Evolutionary conservation across 768 basidiomycete genomes (phyloP), one percentile per base, ranked within the genome.

Genomic region (Auriscalpium microsporum): DNA sequence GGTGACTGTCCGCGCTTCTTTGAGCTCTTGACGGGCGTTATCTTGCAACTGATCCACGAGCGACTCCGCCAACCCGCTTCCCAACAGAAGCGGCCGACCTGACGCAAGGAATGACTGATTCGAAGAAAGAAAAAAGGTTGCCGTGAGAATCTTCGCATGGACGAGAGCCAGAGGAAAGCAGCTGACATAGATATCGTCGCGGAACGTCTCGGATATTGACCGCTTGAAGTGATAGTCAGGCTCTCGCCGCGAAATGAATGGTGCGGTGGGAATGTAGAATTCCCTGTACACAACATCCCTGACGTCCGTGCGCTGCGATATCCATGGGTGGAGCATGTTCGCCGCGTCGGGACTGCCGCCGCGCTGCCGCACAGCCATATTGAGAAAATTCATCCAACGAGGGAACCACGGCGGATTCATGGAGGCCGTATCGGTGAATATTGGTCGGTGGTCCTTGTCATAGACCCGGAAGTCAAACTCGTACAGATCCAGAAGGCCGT

Each of bases 381-480:
- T 69, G n/a, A 75, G 68, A 54, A 80, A 76, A 14, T 75, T 70
- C 72, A 87, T 75, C 80, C 82, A 87, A 13, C 79, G 78, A 14
- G 83, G 72, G 58, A 79, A 71, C 80, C 81, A 87, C 0, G 86
- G 82, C 7, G 73, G 72, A 3, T 69, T 71, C 38, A 80, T 64
- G 48, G 73, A 63, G 35, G 75, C 69, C 0, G 75, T 70, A 7
- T 73, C 73, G 2, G 73, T 62, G n/a, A 74, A 63, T 42, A 84
- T 67, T 4, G 72, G 73, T 19, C 65, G 65, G 59, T 75, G 74
- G 56, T 84, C 69, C 16, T 55, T 55, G 59, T 82, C 84, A 60
- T 87, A 82, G n/a, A 80, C 71, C 55, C 70, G 65, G 63, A 86
- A 90, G 51, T 86, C 85, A 63, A 81, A 86, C 70, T 91, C 89